Evolutionary conservation across 2,329 filamentous ascomycete genomes (phyloP), one percentile per base, ranked within the genome.

Genomic region (Colletotrichum orbiculare): DNA sequence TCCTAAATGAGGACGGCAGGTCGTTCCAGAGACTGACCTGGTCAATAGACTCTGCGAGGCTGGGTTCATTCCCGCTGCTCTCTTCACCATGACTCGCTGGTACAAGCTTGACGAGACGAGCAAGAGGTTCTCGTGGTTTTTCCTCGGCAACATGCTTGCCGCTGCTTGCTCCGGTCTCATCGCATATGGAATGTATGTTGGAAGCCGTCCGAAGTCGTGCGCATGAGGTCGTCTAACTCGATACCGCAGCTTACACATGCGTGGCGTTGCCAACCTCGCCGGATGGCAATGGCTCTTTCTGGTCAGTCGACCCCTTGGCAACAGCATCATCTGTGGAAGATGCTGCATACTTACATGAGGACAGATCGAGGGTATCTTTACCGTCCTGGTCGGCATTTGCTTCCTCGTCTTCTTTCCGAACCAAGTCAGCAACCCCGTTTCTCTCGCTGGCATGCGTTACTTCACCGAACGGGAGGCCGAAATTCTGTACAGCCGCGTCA

Each of bases 81-180:
- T 83, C 2, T 84, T 78, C 71, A 83, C 82, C 0, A 76, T 84
- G 1, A 82, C 81, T 0, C 74, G 77, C 2, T 83, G 80, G 81
- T 83, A 84, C 61, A 83, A 80, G 35, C 75, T 75, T 4, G 73
- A 75, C 8, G 81, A 84, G 64, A 82, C 78, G 0, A 80, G 78
- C 53, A 82, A 81, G 69, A 72, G 81, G 2, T 81, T 83, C 56
- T 76, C 79, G 10, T 74, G 73, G 60, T 83, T 79, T 68, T 83
- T 82, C 57, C 74, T 83, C 15, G 81, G 81, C 2, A 83, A 81
- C 52, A 76, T 79, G 65, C 68, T 77, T 12, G 80, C 79, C 0
- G 73, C 74, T 25, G 81, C 78, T 1, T 75, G 73, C 8, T 75
- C 75, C 0, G 79, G 79, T 2, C 72, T 82, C 1, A 73, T 82